Conservation (phyloP, 306 rosid genomes). For the Medicago ruthenica region DNA sequence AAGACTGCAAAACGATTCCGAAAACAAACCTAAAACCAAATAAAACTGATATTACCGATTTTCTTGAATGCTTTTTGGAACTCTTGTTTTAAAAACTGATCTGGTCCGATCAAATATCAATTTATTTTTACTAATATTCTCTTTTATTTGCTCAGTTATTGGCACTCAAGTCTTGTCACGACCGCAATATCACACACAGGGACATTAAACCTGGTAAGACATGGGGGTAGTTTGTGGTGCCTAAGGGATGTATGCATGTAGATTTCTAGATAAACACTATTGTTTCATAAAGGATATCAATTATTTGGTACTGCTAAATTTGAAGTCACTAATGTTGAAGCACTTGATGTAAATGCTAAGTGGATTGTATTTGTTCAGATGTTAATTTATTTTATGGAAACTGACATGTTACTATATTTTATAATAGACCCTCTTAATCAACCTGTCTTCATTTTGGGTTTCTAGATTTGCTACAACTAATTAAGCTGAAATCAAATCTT, state of each 20-base stretch:
- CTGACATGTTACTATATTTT: slow-evolving; percentile 5
- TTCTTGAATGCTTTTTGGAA: not conserved
- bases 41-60: not conserved
- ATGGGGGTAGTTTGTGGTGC: slow-evolving; percentile 31
- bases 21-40: not conserved
- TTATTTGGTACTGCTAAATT: slow-evolving; percentile 31
- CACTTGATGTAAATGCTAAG: slow-evolving; percentile 16
- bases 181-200: slow-evolving; percentile 93
- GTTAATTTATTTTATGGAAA: slow-evolving; percentile 20
- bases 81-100: not conserved
- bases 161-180: slow-evolving; percentile 93
- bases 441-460: slow-evolving; percentile 28
- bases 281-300: slow-evolving; percentile 8
- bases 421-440: slow-evolving; percentile 6
- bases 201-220: slow-evolving; percentile 96
- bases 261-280: slow-evolving; percentile 23
- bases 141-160: slow-evolving; percentile 60
- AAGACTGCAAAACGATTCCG: not conserved
- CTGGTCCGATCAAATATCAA: not conserved
- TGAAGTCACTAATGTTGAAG: slow-evolving; percentile 17
- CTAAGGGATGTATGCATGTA: slow-evolving; percentile 10
- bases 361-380: slow-evolving; percentile 1
- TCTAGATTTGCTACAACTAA: slow-evolving; percentile 10
- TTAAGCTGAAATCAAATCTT: slow-evolving; percentile 14
- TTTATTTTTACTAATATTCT: slow-evolving; percentile 17